Percentiles rank a stretch among this genome's conserved stretches.
These are phyloP conservation scores for Entonaema liquescens DNA, from an alignment of 495 filamentous ascomycete genomes.

Conservation along the genomic window DNA sequence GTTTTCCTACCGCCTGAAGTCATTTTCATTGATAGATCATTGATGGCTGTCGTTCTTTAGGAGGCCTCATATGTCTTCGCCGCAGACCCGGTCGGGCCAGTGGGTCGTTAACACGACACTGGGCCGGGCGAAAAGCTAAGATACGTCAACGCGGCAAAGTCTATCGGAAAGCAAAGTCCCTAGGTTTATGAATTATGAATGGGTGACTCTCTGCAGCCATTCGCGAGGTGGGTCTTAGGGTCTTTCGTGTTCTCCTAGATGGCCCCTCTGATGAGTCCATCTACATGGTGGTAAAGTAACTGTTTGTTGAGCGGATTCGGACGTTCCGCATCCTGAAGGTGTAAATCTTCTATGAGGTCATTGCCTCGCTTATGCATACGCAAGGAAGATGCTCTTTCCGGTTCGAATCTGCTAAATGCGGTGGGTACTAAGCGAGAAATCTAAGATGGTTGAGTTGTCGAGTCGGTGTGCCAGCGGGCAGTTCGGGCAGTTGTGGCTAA, in stretches of 20 bases:
- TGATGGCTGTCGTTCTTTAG: conserved; percentile 5
- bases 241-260: conserved; percentile 19
- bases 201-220: conserved; percentile 3
- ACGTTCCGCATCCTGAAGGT: conserved; percentile 24
- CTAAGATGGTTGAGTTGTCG: conserved; percentile 17
- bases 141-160: conserved; percentile 34
- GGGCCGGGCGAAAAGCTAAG: conserved; percentile 7
- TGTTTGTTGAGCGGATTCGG: conserved; percentile 26
- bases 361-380: conserved; percentile 24
- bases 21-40: not conserved
- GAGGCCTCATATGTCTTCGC: conserved; percentile 30
- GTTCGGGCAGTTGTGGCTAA: conserved; percentile 39
- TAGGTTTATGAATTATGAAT: conserved; percentile 11
- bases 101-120: conserved; percentile 34
- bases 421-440: conserved; percentile 23
- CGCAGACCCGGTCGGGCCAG: conserved; percentile 33
- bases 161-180: not conserved
- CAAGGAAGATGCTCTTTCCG: conserved; percentile 8
- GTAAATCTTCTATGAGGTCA: conserved; percentile 34
- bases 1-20: not conserved
- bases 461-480: conserved; percentile 24
- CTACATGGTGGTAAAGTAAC: not conserved
- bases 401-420: conserved; percentile 9
- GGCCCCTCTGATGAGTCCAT: conserved; percentile 14
- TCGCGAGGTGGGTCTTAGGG: conserved; percentile 19